These are phyloP conservation scores for Kalanchoe fedtschenkoi DNA, from an alignment of 164 flowering plant species.

Conservation along the genomic window DNA sequence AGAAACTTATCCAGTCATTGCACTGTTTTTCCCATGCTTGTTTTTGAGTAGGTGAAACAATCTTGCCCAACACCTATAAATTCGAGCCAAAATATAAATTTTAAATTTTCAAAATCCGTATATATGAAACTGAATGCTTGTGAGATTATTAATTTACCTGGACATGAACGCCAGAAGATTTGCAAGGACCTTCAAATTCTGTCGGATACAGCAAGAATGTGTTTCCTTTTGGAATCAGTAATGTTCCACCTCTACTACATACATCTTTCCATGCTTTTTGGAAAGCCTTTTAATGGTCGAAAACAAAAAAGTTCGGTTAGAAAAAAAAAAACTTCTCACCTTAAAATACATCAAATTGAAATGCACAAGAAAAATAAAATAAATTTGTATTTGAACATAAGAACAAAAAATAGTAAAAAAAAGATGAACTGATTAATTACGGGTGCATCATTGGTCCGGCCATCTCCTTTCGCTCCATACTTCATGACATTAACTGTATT, in stretches of 20 bases:
- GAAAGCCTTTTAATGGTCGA: conserved; percentile 1
- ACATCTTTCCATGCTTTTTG: background rate
- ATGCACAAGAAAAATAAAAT: background rate
- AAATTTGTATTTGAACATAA: too few species aligned
- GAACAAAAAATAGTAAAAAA: too few species aligned
- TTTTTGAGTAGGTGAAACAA: too few species aligned
- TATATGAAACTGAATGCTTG: too few species aligned
- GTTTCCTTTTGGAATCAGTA: background rate
- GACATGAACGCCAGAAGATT: background rate
- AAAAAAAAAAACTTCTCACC: too few species aligned
- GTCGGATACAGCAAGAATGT: background rate
- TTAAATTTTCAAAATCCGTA: too few species aligned
- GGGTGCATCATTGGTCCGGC: background rate
- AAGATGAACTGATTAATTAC: background rate
- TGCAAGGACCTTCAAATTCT: background rate
- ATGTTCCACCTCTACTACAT: background rate
- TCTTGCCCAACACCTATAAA: too few species aligned
- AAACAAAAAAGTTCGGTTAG: too few species aligned
- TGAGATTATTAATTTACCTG: too few species aligned
- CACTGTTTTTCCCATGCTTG: too few species aligned
- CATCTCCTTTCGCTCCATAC: background rate
- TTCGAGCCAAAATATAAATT: too few species aligned
- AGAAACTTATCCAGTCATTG: too few species aligned
- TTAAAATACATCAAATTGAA: background rate
- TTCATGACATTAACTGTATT: background rate